Evolutionary conservation across 139 green algal genomes (phyloP).

Genomic region (Chlamydomonas sp.): DNA sequence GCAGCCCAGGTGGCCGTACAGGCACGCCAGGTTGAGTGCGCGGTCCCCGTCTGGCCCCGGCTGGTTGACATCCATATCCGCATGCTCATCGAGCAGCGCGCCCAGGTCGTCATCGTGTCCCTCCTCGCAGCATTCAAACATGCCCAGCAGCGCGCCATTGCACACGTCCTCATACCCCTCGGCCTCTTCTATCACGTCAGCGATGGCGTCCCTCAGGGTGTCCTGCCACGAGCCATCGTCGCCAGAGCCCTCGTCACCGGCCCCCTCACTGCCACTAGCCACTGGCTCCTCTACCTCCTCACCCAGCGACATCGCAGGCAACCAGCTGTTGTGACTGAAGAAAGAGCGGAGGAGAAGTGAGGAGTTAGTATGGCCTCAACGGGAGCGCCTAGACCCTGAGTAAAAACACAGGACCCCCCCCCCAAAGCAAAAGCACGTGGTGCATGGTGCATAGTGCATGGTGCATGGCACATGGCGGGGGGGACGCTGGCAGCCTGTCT

Average conservation of each 20-base stretch:
- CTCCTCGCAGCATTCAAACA: neutral
- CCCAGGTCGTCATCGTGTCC: neutral
- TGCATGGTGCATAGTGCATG: no score
- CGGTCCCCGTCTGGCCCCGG: constrained; percentile 47
- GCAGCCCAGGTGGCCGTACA: constrained; percentile 38
- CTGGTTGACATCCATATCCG: constrained; percentile 8
- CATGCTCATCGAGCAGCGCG: neutral
- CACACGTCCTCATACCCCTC: neutral
- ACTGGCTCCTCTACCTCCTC: neutral
- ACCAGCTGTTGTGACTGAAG: neutral
- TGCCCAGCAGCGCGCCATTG: neutral
- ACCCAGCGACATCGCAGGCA: neutral
- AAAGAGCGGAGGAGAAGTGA: neutral
- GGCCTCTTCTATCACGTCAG: no score
- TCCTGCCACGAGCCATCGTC: no score
- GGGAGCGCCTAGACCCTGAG: neutral
- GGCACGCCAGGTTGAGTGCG: constrained; percentile 38
- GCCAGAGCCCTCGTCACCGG: neutral
- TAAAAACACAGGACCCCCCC: no score
- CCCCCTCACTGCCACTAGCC: neutral
- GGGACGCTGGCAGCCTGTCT: no score
- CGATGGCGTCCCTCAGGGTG: no score
- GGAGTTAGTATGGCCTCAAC: neutral
- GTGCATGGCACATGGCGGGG: no score
- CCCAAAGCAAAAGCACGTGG: no score